Evolutionary conservation across 2,329 filamentous ascomycete species (phyloP).

Genomic region (Cladorrhinum sp.): DNA sequence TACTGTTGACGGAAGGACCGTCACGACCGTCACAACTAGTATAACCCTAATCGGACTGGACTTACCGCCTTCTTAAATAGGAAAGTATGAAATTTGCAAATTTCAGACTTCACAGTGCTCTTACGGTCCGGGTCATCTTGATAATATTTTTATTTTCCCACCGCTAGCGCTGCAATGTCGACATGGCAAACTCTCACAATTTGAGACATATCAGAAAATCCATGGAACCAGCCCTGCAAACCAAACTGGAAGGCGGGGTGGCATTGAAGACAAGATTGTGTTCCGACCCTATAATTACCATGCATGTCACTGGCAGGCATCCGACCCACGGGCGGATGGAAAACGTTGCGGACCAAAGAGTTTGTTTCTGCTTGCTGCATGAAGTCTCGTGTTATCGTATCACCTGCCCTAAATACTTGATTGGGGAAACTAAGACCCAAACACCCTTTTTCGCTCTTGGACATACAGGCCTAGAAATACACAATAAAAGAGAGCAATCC

Average conservation of each 20-base stretch:
- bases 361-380: neutral
- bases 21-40: no score
- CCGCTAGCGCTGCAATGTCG: neutral
- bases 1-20: no score
- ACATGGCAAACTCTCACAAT: neutral
- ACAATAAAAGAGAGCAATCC: conserved; percentile 11
- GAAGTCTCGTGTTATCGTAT: neutral
- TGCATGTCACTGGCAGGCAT: neutral
- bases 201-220: neutral
- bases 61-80: no score
- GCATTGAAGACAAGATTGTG: neutral
- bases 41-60: no score
- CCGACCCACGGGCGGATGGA: neutral
- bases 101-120: no score
- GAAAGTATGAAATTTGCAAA: no score
- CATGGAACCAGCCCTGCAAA: neutral
- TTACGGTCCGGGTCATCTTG: no score
- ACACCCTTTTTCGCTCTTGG: neutral
- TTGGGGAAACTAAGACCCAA: neutral
- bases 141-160: no score
- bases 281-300: neutral
- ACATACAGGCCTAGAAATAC: neutral
- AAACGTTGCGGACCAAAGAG: neutral
- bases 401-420: neutral
- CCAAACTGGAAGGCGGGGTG: neutral